These are phyloP conservation scores for Yamadazyma atmosphaerica DNA, from an alignment of 1,139 yeast genomes.

Conservation along the genomic window DNA sequence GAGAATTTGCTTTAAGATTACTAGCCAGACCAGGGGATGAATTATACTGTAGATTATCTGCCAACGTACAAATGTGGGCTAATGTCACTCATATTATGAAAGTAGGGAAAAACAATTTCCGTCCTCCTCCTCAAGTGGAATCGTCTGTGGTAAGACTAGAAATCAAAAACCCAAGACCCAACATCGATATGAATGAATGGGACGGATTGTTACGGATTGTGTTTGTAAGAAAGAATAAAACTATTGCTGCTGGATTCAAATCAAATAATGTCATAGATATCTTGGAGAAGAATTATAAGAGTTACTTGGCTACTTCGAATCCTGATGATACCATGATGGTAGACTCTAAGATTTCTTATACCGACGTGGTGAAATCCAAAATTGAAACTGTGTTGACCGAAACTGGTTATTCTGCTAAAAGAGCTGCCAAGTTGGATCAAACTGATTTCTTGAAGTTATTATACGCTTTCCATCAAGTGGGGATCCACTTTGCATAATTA, in stretches of 20 bases:
- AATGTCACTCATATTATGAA: conserved; percentile 97
- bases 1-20: conserved; percentile 92
- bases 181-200: conserved; percentile 93
- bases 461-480: conserved; percentile 95
- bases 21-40: conserved; percentile 95
- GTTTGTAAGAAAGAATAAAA: conserved; percentile 90
- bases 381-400: conserved; percentile 68
- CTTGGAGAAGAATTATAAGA: conserved; percentile 83
- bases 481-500: conserved; percentile 85
- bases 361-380: conserved; percentile 54
- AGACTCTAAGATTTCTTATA: conserved; percentile 46
- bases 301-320: conserved; percentile 64
- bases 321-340: conserved; percentile 53
- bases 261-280: conserved; percentile 79
- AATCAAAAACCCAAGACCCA: conserved; percentile 88
- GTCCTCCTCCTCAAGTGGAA: conserved; percentile 99
- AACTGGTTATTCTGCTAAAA: conserved; percentile 79
- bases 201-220: conserved; percentile 90
- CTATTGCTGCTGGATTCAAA: conserved; percentile 91
- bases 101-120: conserved; percentile 92
- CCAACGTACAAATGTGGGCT: conserved; percentile 99
- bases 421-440: conserved; percentile 94
- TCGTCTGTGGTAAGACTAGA: conserved; percentile 94
- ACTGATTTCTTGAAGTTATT: conserved; percentile 85
- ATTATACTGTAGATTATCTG: conserved; percentile 87